Conservation (phyloP, 148 eudicot genomes). For the Rhododendron kiyosumense region DNA sequence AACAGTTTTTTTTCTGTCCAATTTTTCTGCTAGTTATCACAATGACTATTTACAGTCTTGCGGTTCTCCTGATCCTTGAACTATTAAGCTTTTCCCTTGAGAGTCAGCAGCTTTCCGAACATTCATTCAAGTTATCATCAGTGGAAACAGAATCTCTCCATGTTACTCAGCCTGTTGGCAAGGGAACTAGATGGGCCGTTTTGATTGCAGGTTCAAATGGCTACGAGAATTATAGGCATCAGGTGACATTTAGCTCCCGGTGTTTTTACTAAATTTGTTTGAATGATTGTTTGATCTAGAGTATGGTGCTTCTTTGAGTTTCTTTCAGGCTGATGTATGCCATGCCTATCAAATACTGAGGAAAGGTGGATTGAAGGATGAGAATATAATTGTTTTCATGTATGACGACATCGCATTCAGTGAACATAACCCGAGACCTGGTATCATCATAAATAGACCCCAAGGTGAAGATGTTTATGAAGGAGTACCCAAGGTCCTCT, state of each 20-base stretch:
- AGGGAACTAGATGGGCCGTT: constrained; percentile 7
- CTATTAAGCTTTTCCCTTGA: constrained; percentile 5
- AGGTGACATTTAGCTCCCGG: background rate
- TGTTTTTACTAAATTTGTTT: background rate
- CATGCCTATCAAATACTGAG: constrained; percentile 63
- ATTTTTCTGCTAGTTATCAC: background rate
- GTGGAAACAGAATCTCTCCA: background rate
- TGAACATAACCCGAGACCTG: constrained; percentile 52
- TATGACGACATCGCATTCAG: constrained; percentile 56
- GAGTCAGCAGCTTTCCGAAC: constrained; percentile 3
- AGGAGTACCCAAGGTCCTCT: constrained; percentile 78
- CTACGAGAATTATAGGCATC: constrained; percentile 1
- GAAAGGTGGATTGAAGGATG: constrained; percentile 60
- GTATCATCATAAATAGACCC: constrained; percentile 61
- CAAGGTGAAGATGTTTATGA: constrained; percentile 62
- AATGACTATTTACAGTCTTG: background rate
- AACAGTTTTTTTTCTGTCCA: background rate
- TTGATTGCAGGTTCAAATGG: constrained; percentile 4
- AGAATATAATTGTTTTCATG: constrained; percentile 59
- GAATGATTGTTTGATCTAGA: background rate
- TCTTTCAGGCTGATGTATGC: constrained; percentile 50
- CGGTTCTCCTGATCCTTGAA: background rate
- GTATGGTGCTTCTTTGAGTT: background rate
- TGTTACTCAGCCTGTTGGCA: background rate
- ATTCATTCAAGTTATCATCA: constrained; percentile 1